A percentile compares a stretch with the other conserved stretches of the same genome.
Evolutionary conservation across 2,329 filamentous ascomycete species (phyloP).

Genomic region (Rugonectria rugulosa): DNA sequence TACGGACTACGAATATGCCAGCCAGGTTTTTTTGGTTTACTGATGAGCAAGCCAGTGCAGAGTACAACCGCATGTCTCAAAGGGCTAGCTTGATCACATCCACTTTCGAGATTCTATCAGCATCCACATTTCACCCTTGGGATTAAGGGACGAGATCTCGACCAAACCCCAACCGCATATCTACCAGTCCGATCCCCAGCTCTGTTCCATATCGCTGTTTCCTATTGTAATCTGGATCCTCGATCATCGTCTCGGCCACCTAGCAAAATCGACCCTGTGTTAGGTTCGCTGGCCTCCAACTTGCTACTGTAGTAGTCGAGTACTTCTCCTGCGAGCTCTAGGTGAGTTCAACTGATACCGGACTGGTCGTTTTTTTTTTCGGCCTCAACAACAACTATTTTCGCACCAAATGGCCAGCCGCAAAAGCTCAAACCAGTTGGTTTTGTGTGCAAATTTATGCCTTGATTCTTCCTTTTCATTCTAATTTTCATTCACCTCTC

Average conservation of each 20-base stretch:
- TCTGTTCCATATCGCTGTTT: constrained; percentile 5
- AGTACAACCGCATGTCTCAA: constrained; percentile 2
- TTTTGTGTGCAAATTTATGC: no score
- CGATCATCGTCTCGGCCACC: no score
- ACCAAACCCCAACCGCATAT: constrained; percentile 20
- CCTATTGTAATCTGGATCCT: no score
- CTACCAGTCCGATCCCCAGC: background rate
- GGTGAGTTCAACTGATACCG: constrained; percentile 15
- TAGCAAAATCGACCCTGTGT: no score
- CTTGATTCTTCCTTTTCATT: constrained; percentile 12
- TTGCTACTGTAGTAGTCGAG: no score
- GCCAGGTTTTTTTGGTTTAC: constrained; percentile 3
- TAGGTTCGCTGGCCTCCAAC: no score
- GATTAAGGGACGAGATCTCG: constrained; percentile 5
- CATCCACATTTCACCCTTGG: constrained; percentile 19
- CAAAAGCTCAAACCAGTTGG: no score
- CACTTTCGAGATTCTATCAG: constrained; percentile 17
- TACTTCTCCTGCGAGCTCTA: no score
- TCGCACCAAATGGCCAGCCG: no score
- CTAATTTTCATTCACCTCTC: constrained; percentile 22
- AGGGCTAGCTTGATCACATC: constrained; percentile 9
- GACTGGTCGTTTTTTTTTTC: constrained; percentile 8
- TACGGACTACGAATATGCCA: background rate
- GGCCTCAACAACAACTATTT: no score
- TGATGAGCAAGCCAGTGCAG: constrained; percentile 15